A percentile compares a stretch with the other conserved stretches of the same genome.
Conservation (phyloP, 2,329 filamentous ascomycete species). For the Lizonia empirigonia region DNA sequence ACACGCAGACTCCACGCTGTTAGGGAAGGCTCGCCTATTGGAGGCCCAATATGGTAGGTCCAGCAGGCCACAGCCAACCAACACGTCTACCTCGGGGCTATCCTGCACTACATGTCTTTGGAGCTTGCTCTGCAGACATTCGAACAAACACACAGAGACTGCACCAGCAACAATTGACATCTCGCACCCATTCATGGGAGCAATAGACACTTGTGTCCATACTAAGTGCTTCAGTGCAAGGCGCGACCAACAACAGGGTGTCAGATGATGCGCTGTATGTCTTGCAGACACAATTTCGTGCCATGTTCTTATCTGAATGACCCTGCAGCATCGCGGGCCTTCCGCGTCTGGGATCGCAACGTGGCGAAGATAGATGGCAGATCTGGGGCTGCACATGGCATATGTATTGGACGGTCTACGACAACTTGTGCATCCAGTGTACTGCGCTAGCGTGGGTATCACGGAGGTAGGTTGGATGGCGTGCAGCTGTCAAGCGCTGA, state of each 20-base stretch:
- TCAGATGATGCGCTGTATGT: neutral
- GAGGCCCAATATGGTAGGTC: too few relatives aligned
- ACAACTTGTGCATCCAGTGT: constrained; percentile 4
- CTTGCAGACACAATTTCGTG: too few relatives aligned
- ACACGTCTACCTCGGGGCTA: neutral
- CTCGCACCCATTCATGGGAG: too few relatives aligned
- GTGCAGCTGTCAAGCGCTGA: constrained; percentile 3
- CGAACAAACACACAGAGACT: too few relatives aligned
- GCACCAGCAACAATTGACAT: too few relatives aligned
- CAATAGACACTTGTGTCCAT: too few relatives aligned
- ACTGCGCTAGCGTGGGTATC: neutral
- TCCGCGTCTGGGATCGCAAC: constrained; percentile 7
- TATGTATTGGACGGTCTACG: neutral
- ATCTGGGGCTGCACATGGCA: constrained; percentile 12
- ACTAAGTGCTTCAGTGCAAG: too few relatives aligned
- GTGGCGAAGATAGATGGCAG: constrained; percentile 20
- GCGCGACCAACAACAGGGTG: neutral
- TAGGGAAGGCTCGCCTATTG: too few relatives aligned
- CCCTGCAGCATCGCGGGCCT: constrained; percentile 10
- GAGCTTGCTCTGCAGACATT: too few relatives aligned
- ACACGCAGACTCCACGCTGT: neutral
- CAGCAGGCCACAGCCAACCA: neutral
- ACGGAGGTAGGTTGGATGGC: neutral
- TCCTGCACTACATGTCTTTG: too few relatives aligned
- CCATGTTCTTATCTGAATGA: neutral